Percentiles rank a stretch among this genome's conserved stretches.
phyloP scores from a whole-genome alignment of 495 filamentous ascomycete genomes.

The Xylaria cubensis region DNA sequence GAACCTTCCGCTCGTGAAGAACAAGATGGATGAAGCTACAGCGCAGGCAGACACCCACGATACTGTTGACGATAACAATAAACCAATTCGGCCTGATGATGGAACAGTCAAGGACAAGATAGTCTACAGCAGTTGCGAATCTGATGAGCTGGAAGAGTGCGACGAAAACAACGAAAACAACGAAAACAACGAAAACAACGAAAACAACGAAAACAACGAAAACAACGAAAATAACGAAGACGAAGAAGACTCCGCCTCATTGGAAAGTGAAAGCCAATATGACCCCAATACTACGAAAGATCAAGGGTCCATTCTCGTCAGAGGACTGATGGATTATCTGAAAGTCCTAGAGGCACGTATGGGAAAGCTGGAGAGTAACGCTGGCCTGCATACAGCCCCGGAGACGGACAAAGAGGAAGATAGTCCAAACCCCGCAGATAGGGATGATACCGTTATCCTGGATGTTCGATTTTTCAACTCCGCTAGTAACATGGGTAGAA shows the following conservation, averaged over 20 bases:
- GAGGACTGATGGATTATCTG: neutral
- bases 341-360: neutral
- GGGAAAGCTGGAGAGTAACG: neutral
- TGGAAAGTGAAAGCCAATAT: no score
- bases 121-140: neutral
- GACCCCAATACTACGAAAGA: neutral
- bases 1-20: neutral
- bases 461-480: neutral
- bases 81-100: neutral
- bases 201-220: no score
- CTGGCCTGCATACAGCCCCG: neutral
- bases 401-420: neutral
- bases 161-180: neutral
- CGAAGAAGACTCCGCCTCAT: no score
- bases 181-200: no score
- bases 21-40: neutral
- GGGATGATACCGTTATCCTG: neutral
- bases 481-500: neutral
- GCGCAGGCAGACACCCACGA: neutral
- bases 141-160: neutral
- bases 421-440: neutral
- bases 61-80: neutral
- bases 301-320: neutral
- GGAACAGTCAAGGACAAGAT: neutral
- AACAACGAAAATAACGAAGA: no score